Evolutionary conservation across 495 filamentous ascomycete species (phyloP).

Genomic region (Pseudevernia furfuracea): DNA sequence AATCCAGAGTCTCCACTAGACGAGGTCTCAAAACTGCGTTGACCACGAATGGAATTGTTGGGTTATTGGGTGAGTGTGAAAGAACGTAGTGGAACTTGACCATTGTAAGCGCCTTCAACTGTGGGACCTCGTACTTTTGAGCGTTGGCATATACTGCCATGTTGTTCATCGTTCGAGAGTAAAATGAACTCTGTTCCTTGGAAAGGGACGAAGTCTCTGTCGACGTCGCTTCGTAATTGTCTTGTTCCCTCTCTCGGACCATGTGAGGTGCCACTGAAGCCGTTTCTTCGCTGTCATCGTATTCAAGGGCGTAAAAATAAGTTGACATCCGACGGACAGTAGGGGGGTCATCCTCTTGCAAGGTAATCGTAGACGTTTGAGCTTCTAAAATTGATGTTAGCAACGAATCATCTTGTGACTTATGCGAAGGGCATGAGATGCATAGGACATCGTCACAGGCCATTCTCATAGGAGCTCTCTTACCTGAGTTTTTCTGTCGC

Average conservation of each 20-base stretch:
- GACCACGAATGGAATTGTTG: no score
- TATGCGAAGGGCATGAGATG: no score
- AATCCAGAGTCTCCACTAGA: no score
- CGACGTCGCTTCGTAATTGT: no score
- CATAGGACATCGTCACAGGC: no score
- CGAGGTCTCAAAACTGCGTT: no score
- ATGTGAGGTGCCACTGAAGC: not conserved
- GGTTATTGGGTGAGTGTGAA: no score
- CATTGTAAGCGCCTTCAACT: constrained; percentile 7
- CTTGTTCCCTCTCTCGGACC: no score
- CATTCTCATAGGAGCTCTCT: not conserved
- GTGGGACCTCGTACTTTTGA: constrained; percentile 9
- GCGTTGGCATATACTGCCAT: constrained; percentile 12
- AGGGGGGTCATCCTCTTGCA: constrained; percentile 11
- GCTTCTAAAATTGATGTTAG: not conserved
- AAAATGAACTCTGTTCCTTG: no score
- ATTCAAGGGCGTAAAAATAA: constrained; percentile 13
- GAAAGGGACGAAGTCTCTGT: no score
- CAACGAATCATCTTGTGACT: no score
- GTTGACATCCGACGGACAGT: constrained; percentile 10
- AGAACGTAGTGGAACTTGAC: not conserved
- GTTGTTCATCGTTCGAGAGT: constrained; percentile 15
- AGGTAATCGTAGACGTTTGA: not conserved
- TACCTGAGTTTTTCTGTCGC: constrained; percentile 29
- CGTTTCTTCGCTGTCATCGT: constrained; percentile 5